phyloP scores from a whole-genome alignment of 345 rosid species.

The Syzygium grande region DNA sequence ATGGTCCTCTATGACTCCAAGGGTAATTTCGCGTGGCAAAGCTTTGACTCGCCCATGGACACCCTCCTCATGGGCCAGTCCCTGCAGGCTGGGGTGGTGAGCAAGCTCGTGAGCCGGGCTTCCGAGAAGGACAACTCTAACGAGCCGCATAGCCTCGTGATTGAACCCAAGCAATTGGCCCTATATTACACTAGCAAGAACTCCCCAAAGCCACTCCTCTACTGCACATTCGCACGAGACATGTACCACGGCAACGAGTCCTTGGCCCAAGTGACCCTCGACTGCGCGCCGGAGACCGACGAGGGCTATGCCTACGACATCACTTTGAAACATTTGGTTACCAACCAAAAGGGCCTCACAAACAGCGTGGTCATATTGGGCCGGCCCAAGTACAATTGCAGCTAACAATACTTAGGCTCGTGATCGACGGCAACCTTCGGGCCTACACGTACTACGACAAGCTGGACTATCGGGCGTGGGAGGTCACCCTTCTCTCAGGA shows the following conservation, averaged over 20 bases:
- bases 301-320: constrained; percentile 12
- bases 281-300: not conserved
- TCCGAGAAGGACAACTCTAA: constrained; percentile 17
- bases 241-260: not conserved
- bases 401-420: constrained; percentile 26
- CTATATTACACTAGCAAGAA: constrained; percentile 23
- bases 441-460: constrained; percentile 26
- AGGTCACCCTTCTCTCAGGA: constrained; percentile 27
- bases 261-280: constrained; percentile 11
- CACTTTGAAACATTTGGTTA: not conserved
- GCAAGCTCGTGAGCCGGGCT: constrained; percentile 42
- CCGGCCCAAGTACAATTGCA: constrained; percentile 29
- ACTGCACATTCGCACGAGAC: constrained; percentile 5
- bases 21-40: constrained; percentile 43
- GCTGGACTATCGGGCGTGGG: constrained; percentile 26
- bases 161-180: constrained; percentile 30
- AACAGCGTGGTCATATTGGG: not conserved
- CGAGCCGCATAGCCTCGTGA: constrained; percentile 50
- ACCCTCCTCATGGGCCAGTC: constrained; percentile 56
- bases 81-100: constrained; percentile 10
- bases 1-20: constrained; percentile 47
- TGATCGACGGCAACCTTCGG: constrained; percentile 38
- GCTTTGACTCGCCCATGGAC: constrained; percentile 53
- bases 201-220: constrained; percentile 15
- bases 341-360: not conserved